These are phyloP conservation scores for Claviceps sp. DNA, from an alignment of 2,329 filamentous ascomycete genomes.

Conservation along the genomic window DNA sequence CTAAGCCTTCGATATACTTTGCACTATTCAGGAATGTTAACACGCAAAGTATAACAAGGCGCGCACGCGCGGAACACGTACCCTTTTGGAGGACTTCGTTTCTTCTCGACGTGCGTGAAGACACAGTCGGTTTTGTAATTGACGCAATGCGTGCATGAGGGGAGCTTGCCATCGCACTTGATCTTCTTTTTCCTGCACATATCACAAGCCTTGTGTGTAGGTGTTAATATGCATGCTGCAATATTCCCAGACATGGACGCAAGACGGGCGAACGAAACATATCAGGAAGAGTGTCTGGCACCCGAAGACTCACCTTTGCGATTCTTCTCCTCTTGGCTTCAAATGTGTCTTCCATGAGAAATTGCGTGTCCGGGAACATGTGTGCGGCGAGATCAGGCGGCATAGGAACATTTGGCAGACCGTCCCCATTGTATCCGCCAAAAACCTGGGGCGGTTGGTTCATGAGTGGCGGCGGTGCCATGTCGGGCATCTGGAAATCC, in stretches of 20 bases:
- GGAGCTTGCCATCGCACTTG: conserved; percentile 94
- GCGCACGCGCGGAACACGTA: conserved; percentile 30
- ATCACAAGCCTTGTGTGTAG: conserved; percentile 65
- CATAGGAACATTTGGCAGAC: conserved; percentile 38
- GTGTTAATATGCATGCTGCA: not conserved
- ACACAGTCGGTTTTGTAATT: conserved; percentile 98
- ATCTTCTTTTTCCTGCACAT: conserved; percentile 97
- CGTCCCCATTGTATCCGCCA: conserved; percentile 46
- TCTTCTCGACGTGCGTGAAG: conserved; percentile 98
- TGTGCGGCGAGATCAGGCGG: conserved; percentile 45
- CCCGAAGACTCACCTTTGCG: conserved; percentile 50
- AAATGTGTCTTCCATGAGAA: conserved; percentile 50
- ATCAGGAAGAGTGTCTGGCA: too few species aligned
- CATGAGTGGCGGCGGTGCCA: conserved; percentile 44
- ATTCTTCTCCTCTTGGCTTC: conserved; percentile 85
- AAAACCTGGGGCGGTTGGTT: conserved; percentile 59
- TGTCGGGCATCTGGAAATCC: conserved; percentile 44
- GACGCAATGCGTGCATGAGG: conserved; percentile 86
- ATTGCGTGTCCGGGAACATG: conserved; percentile 44
- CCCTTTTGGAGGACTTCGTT: conserved; percentile 94
- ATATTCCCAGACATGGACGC: not conserved
- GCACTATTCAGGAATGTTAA: conserved; percentile 40
- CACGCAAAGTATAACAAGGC: not conserved
- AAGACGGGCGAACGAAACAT: not conserved
- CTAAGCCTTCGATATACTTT: conserved; percentile 94